phyloP scores from a whole-genome alignment of 2,329 filamentous ascomycete species.

The Claviceps pazoutovae region DNA sequence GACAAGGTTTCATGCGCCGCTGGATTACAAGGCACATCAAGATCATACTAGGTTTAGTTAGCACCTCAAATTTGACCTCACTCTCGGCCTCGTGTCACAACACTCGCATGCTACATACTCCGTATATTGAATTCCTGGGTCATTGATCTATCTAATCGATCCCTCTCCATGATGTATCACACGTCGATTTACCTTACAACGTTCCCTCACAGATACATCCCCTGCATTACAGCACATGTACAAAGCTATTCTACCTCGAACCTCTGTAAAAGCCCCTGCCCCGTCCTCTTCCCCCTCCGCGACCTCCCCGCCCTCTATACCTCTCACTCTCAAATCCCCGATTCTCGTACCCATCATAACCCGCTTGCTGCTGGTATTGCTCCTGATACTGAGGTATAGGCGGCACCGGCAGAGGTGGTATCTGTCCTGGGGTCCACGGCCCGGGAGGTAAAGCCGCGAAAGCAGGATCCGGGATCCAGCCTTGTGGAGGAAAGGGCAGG shows the following conservation, averaged over 20 bases:
- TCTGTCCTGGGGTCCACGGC: conserved; percentile 12
- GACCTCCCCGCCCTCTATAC: conserved; percentile 14
- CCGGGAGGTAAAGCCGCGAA: conserved; percentile 16
- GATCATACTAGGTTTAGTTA: too few species aligned
- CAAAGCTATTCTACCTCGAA: too few species aligned
- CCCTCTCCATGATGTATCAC: too few species aligned
- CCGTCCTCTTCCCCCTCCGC: conserved; percentile 10
- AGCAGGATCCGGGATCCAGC: conserved; percentile 16
- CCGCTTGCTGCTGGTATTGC: background rate
- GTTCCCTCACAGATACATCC: too few species aligned
- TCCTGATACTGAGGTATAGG: conserved; percentile 2
- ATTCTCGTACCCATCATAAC: conserved; percentile 8
- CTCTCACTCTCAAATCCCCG: conserved; percentile 18
- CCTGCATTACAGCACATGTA: background rate
- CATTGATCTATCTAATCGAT: too few species aligned
- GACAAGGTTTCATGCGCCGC: too few species aligned
- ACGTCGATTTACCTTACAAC: too few species aligned
- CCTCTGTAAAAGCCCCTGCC: conserved; percentile 1
- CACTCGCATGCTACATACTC: too few species aligned
- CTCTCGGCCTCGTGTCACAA: too few species aligned
- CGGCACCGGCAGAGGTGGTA: conserved; percentile 9
- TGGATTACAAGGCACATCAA: too few species aligned
- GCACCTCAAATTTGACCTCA: too few species aligned
- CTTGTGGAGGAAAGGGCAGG: conserved; percentile 12
- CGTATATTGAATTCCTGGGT: too few species aligned